These are phyloP conservation scores for Alternaria atra DNA, from an alignment of 2,329 filamentous ascomycete genomes.

Conservation along the genomic window DNA sequence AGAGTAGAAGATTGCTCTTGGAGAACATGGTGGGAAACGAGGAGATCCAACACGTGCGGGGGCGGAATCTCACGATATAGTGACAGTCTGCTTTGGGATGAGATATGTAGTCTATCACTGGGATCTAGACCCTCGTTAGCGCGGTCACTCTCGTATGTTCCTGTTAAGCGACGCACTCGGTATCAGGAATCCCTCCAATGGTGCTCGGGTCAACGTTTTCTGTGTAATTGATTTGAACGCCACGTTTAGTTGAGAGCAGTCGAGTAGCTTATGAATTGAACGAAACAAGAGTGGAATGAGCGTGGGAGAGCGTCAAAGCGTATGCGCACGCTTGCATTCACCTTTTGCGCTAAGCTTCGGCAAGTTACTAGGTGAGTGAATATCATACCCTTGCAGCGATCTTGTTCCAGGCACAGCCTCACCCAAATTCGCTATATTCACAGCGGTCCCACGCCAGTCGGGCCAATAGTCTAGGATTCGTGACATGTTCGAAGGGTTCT, in stretches of 20 bases:
- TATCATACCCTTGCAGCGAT: conserved; percentile 8
- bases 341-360: conserved; percentile 4
- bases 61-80: conserved; percentile 8
- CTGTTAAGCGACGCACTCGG: conserved; percentile 1
- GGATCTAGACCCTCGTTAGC: conserved; percentile 21
- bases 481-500: not conserved
- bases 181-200: conserved; percentile 7
- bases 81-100: conserved; percentile 7
- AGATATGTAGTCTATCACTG: not conserved
- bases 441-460: not conserved
- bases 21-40: conserved; percentile 7
- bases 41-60: not conserved
- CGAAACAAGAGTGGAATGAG: not conserved
- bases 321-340: conserved; percentile 1
- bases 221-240: not conserved
- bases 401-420: conserved; percentile 13
- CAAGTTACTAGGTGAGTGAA: conserved; percentile 12
- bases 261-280: conserved; percentile 4
- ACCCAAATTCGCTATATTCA: not conserved
- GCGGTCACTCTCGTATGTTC: conserved; percentile 7
- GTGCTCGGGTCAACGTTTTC: not conserved
- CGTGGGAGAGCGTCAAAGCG: not conserved
- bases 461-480: not conserved
- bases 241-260: conserved; percentile 2
- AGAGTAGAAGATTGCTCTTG: conserved; percentile 10